Conservation (phyloP, 2,329 filamentous ascomycete genomes). For the Paecilomyces formosus region DNA sequence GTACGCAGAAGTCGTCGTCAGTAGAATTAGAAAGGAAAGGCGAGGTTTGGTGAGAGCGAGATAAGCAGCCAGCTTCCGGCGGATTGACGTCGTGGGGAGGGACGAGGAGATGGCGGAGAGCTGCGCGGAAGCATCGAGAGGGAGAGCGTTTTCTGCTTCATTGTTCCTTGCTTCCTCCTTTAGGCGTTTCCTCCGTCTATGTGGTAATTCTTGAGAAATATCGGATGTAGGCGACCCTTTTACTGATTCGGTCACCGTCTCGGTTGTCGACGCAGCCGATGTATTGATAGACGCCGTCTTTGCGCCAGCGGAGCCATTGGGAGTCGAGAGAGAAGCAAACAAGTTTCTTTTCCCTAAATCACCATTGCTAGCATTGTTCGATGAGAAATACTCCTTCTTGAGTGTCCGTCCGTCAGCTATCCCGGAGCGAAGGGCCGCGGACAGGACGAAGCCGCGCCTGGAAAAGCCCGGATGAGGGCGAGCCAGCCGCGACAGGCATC, state of each 20-base stretch:
- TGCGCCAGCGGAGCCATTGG: slow-evolving; percentile 10
- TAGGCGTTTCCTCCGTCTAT: slow-evolving; percentile 36
- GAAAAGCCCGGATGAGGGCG: slow-evolving; percentile 10
- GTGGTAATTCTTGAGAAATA: slow-evolving; percentile 28
- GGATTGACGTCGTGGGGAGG: slow-evolving; percentile 50
- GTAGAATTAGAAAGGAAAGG: slow-evolving; percentile 80
- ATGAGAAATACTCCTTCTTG: slow-evolving; percentile 34
- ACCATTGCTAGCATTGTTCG: slow-evolving; percentile 19
- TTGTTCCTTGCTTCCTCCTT: slow-evolving; percentile 22
- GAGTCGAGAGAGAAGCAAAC: slow-evolving; percentile 19
- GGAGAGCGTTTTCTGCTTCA: slow-evolving; percentile 30
- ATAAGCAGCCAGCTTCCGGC: slow-evolving; percentile 67
- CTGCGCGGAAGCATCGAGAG: slow-evolving; percentile 55
- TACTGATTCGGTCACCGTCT: slow-evolving; percentile 6
- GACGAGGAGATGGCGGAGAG: slow-evolving; percentile 51
- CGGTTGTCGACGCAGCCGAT: slow-evolving; percentile 9
- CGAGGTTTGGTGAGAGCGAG: slow-evolving; percentile 94
- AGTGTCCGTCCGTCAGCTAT: slow-evolving; percentile 20
- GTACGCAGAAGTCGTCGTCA: slow-evolving; percentile 86
- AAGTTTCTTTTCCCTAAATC: slow-evolving; percentile 14
- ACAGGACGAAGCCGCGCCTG: slow-evolving; percentile 23
- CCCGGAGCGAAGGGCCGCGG: slow-evolving; percentile 21
- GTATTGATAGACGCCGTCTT: slow-evolving; percentile 3
- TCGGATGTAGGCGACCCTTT: slow-evolving; percentile 13
- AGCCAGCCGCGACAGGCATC: slow-evolving; percentile 21